Conservation (phyloP, 768 basidiomycete genomes). For the Mycena haematopus region DNA sequence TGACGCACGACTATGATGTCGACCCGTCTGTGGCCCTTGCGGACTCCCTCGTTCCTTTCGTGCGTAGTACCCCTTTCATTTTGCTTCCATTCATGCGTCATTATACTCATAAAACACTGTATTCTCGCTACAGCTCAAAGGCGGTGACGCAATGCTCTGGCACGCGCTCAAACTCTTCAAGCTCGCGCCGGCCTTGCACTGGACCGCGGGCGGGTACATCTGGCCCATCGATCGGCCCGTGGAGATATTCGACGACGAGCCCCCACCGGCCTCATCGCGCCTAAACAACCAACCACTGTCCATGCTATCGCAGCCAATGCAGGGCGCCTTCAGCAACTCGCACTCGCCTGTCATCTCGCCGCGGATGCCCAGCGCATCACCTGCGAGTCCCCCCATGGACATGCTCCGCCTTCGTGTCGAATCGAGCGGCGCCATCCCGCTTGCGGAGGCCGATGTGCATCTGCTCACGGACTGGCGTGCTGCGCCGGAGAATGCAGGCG, state of each 20-base stretch:
- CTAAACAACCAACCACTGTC: slow-evolving; percentile 22
- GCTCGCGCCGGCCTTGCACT: slow-evolving; percentile 74
- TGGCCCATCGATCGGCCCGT: slow-evolving; percentile 79
- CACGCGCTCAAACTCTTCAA: slow-evolving; percentile 81
- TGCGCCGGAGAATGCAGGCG: slow-evolving; percentile 39
- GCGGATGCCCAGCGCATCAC: slow-evolving; percentile 31
- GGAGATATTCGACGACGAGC: slow-evolving; percentile 59
- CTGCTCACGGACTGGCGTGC: slow-evolving; percentile 56
- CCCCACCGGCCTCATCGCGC: background rate
- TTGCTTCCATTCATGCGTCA: background rate
- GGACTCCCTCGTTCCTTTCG: slow-evolving; percentile 72
- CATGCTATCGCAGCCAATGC: slow-evolving; percentile 35
- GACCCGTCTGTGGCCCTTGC: slow-evolving; percentile 75
- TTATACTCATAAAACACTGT: background rate
- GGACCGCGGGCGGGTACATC: slow-evolving; percentile 83
- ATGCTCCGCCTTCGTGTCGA: slow-evolving; percentile 62
- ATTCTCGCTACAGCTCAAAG: slow-evolving; percentile 62
- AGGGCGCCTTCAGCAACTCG: slow-evolving; percentile 52
- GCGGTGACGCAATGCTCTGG: slow-evolving; percentile 76
- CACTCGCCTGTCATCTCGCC: too few relatives aligned
- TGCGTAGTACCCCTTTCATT: slow-evolving; percentile 37
- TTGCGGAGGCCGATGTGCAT: slow-evolving; percentile 67
- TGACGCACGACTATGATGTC: slow-evolving; percentile 70
- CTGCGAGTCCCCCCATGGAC: slow-evolving; percentile 33
- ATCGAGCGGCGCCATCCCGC: slow-evolving; percentile 69